A percentile compares a stretch with the other conserved stretches of the same genome.
These are phyloP conservation scores for Talaromyces atroroseus DNA, from an alignment of 2,329 filamentous ascomycete genomes.

Conservation along the genomic window DNA sequence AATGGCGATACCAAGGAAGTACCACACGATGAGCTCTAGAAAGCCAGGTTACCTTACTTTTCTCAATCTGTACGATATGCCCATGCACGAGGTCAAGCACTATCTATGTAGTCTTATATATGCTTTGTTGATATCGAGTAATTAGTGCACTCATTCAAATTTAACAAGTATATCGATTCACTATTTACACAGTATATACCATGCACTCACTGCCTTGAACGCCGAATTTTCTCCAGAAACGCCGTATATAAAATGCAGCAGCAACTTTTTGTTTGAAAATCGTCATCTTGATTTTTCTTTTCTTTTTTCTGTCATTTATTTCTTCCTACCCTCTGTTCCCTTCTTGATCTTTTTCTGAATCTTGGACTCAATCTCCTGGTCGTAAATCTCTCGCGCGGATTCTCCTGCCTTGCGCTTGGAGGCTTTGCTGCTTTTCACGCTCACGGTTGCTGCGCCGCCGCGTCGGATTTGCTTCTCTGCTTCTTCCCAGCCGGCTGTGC, in stretches of 20 bases:
- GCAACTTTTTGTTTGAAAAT: conserved; percentile 1
- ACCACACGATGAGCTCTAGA: conserved; percentile 17
- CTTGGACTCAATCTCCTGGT: conserved; percentile 39
- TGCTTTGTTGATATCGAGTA: neutral
- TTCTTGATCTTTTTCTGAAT: conserved; percentile 42
- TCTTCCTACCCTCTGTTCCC: conserved; percentile 37
- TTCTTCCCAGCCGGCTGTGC: conserved; percentile 49
- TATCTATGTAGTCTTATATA: neutral
- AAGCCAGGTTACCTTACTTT: neutral
- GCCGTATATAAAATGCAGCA: conserved; percentile 9
- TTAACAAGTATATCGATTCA: neutral
- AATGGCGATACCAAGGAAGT: conserved; percentile 8
- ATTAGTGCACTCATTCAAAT: neutral
- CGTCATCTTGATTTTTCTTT: conserved; percentile 2
- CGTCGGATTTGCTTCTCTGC: conserved; percentile 68
- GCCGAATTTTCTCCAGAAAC: conserved; percentile 5
- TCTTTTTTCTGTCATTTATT: conserved; percentile 18
- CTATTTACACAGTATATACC: neutral
- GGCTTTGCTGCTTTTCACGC: conserved; percentile 69
- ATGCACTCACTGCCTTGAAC: neutral
- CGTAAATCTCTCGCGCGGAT: conserved; percentile 46
- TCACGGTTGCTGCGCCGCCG: conserved; percentile 56
- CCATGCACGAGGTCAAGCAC: neutral
- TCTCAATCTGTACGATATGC: conserved; percentile 4
- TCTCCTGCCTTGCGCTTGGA: conserved; percentile 67